Evolutionary conservation across 169 alveolate species (phyloP).

Genomic region (Babesia bigemina): DNA sequence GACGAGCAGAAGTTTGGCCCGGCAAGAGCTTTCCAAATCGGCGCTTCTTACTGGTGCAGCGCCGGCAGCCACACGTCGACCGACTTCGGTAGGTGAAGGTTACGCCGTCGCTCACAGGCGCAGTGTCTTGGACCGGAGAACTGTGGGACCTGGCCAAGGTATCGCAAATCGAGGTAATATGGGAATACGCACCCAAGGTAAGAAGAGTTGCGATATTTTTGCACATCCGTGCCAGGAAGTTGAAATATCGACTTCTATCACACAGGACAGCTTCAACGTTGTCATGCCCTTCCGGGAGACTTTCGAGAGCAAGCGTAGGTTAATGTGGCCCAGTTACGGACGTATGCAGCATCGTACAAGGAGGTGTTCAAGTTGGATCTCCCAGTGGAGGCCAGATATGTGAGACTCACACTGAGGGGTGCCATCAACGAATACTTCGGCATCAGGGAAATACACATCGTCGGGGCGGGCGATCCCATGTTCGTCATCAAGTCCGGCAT

Average conservation of each 20-base stretch:
- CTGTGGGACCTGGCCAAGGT: conserved; percentile 77
- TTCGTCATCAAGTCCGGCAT: conserved; percentile 85
- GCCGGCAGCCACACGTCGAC: conserved; percentile 80
- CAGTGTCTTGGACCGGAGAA: conserved; percentile 86
- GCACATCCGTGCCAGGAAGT: conserved; percentile 66
- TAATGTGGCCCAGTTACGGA: conserved; percentile 22
- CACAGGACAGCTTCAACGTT: conserved; percentile 79
- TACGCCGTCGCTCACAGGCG: conserved; percentile 19
- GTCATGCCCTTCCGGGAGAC: conserved; percentile 82
- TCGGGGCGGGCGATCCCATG: conserved; percentile 87
- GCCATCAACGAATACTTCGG: conserved; percentile 85
- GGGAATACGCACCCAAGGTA: conserved; percentile 87
- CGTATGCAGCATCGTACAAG: conserved; percentile 72
- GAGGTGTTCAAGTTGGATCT: conserved; percentile 68
- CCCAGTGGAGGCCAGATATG: conserved; percentile 75
- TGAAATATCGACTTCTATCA: conserved; percentile 79
- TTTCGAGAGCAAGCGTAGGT: conserved; percentile 72
- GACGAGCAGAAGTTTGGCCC: conserved; percentile 62
- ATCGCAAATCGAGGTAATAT: conserved; percentile 76
- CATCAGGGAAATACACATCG: conserved; percentile 82
- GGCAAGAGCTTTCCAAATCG: conserved; percentile 82
- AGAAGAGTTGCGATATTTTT: neutral
- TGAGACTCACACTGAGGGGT: conserved; percentile 81
- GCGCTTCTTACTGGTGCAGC: conserved; percentile 86
- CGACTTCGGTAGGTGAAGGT: conserved; percentile 65